Percentiles rank a stretch among this genome's conserved stretches.
Conservation (phyloP, 345 rosid species). For the Rhizophora mangle region DNA sequence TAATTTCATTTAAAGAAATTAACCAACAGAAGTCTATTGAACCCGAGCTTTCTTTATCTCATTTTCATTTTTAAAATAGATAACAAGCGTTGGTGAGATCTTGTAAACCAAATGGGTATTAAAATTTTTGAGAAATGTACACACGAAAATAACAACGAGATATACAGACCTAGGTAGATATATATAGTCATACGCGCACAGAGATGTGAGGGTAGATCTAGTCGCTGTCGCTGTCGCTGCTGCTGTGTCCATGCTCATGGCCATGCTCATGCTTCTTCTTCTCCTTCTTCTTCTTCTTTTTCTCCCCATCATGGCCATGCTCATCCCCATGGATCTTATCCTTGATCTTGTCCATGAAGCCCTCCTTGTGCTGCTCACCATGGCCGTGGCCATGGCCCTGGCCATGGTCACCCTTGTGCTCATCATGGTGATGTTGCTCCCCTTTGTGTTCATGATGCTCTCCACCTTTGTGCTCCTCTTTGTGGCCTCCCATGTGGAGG, state of each 20-base stretch:
- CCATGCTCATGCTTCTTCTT: constrained; percentile 40
- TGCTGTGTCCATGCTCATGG: constrained; percentile 38
- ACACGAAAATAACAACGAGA: no score
- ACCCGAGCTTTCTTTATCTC: no score
- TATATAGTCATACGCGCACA: neutral
- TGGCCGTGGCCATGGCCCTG: neutral
- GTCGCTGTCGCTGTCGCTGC: constrained; percentile 73
- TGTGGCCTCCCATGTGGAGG: constrained; percentile 63
- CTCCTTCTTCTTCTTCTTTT: constrained; percentile 45
- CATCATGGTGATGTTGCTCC: neutral
- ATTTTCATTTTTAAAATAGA: no score
- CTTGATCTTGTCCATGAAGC: constrained; percentile 43
- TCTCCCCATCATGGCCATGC: constrained; percentile 18
- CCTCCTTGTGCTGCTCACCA: constrained; percentile 42
- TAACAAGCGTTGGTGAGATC: no score
- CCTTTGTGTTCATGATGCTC: constrained; percentile 11
- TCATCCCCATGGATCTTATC: constrained; percentile 47
- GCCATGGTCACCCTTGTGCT: constrained; percentile 1
- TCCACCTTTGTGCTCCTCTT: constrained; percentile 24
- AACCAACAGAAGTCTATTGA: no score
- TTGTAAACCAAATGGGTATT: no score
- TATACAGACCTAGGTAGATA: neutral
- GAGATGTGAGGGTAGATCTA: constrained; percentile 17
- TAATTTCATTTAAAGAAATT: no score
- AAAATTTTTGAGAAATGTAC: no score